Evolutionary conservation across 2,329 filamentous ascomycete genomes (phyloP).

Genomic region (Aaosphaeria arxii): DNA sequence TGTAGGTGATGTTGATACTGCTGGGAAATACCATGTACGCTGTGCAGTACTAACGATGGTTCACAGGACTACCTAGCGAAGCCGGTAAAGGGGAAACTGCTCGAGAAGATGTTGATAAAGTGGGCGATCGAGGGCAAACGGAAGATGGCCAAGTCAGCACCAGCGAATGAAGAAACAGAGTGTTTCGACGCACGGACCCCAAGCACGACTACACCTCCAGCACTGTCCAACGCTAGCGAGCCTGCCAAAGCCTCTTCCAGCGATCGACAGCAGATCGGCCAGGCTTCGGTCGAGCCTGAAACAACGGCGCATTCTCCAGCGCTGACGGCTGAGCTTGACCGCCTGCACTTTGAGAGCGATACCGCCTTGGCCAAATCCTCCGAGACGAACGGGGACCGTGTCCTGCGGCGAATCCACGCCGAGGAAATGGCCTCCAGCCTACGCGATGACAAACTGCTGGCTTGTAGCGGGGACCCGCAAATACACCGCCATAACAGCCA

Average conservation of each 20-base stretch:
- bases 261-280: conserved; percentile 1
- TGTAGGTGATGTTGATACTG: too few species aligned
- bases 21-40: too few species aligned
- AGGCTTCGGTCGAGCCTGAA: conserved; percentile 30
- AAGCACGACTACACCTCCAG: conserved; percentile 15
- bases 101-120: conserved; percentile 68
- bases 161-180: conserved; percentile 24
- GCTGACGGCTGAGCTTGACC: conserved; percentile 34
- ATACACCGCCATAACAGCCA: conserved; percentile 17
- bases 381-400: conserved; percentile 46
- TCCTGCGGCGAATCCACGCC: conserved; percentile 45
- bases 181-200: conserved; percentile 14
- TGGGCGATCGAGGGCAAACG: conserved; percentile 56
- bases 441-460: conserved; percentile 55
- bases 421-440: conserved; percentile 55
- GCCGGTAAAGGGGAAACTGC: conserved; percentile 64
- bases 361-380: conserved; percentile 39
- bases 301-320: conserved; percentile 28
- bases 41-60: not conserved
- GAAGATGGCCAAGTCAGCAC: conserved; percentile 25
- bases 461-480: conserved; percentile 39
- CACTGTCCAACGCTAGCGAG: conserved; percentile 6
- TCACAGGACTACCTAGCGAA: conserved; percentile 33
- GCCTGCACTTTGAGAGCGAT: conserved; percentile 35
- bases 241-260: not conserved